These are phyloP conservation scores for Candida sp. DNA, from an alignment of 1,139 yeast genomes.

Conservation along the genomic window DNA sequence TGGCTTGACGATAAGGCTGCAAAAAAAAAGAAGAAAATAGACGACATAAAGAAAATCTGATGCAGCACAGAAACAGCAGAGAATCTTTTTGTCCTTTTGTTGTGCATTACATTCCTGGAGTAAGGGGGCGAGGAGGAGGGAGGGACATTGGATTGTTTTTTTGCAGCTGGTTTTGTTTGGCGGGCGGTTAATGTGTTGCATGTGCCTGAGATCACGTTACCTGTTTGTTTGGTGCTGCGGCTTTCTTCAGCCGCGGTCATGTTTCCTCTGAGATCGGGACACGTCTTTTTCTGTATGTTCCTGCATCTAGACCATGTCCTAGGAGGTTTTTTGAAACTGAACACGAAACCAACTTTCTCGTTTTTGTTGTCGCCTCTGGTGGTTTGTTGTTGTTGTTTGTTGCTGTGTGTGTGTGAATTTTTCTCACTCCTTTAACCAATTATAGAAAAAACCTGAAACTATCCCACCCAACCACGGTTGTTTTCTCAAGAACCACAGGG, in stretches of 20 bases:
- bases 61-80: background rate
- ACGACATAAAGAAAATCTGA: background rate
- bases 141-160: too few relatives aligned
- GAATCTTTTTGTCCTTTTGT: background rate
- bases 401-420: background rate
- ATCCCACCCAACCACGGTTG: too few relatives aligned
- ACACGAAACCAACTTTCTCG: background rate
- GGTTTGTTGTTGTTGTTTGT: background rate
- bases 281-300: background rate
- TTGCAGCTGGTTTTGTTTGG: too few relatives aligned
- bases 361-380: background rate
- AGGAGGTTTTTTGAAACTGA: background rate
- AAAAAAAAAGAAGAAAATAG: background rate
- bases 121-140: background rate
- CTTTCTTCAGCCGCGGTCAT: too few relatives aligned
- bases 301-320: background rate
- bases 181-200: too few relatives aligned
- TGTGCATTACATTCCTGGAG: background rate
- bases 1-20: constrained; percentile 1
- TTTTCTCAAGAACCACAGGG: too few relatives aligned
- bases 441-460: too few relatives aligned
- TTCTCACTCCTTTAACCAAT: too few relatives aligned
- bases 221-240: background rate
- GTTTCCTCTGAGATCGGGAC: background rate
- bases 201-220: background rate